Evolutionary conservation across 306 rosid species (phyloP).

Genomic region (Rubus idaeus): DNA sequence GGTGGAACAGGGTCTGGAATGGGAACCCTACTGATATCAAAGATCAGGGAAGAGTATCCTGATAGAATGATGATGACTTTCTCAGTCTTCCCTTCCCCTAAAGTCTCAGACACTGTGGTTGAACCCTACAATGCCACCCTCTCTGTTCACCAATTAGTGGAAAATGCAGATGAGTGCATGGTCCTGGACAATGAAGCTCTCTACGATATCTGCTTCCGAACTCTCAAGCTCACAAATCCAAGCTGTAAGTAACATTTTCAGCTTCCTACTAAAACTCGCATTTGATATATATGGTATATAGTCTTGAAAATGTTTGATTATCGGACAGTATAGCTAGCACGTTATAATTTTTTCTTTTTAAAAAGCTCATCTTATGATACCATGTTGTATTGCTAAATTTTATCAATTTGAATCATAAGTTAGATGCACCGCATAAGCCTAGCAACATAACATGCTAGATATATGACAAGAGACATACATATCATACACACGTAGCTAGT

Average conservation of each 20-base stretch:
- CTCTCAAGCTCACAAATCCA: slow-evolving; percentile 91
- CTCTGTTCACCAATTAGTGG: slow-evolving; percentile 83
- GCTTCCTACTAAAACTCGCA: not conserved
- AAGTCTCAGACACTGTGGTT: slow-evolving; percentile 88
- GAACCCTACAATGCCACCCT: slow-evolving; percentile 94
- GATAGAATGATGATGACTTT: slow-evolving; percentile 95
- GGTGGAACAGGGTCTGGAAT: slow-evolving; percentile 97
- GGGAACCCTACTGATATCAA: slow-evolving; percentile 85
- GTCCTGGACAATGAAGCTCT: slow-evolving; percentile 89
- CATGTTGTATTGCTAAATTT: not conserved
- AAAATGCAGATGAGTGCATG: slow-evolving; percentile 93
- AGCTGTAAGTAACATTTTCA: slow-evolving; percentile 58
- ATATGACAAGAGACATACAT: too few relatives aligned
- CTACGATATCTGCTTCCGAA: slow-evolving; percentile 86
- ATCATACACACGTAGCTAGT: not conserved
- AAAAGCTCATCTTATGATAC: too few relatives aligned
- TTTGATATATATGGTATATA: not conserved
- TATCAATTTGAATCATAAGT: not conserved
- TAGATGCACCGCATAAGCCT: not conserved
- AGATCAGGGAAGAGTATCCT: slow-evolving; percentile 94
- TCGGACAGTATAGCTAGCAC: not conserved
- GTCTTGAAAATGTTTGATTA: not conserved
- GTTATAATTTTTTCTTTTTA: not conserved
- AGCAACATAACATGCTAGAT: not conserved
- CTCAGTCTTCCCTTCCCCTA: slow-evolving; percentile 85